Percentiles rank a stretch among this genome's conserved stretches.
Conservation (phyloP, 176 grass and related monocot genomes). For the Phoenix dactylifera region DNA sequence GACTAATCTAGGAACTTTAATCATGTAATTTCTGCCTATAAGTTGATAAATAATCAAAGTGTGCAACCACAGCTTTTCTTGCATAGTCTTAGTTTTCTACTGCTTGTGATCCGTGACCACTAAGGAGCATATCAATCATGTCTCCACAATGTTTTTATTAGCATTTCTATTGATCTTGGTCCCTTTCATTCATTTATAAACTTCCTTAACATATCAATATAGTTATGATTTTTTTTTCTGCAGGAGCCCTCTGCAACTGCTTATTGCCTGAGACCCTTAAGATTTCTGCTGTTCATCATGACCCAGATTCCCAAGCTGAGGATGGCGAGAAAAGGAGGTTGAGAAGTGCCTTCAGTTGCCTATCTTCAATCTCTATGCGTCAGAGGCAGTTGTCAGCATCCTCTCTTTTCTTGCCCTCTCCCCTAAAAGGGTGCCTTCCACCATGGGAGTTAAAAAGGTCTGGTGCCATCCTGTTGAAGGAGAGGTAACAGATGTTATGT, state of each 20-base stretch:
- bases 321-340: constrained; percentile 65
- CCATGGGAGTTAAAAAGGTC: constrained; percentile 36
- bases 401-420: constrained; percentile 42
- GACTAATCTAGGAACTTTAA: no score
- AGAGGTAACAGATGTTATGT: constrained; percentile 18
- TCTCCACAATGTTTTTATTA: no score
- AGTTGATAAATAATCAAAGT: no score
- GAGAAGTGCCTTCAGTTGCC: constrained; percentile 61
- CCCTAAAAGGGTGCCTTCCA: constrained; percentile 33
- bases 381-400: constrained; percentile 51
- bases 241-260: constrained; percentile 84
- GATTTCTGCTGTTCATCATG: constrained; percentile 61
- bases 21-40: no score
- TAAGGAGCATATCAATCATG: no score
- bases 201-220: no score
- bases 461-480: constrained; percentile 16
- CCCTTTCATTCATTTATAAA: no score
- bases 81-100: no score
- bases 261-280: constrained; percentile 75
- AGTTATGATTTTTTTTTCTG: constrained; percentile 1
- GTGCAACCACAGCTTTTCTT: no score
- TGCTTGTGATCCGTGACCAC: no score
- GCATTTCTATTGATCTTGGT: no score
- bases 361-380: constrained; percentile 78
- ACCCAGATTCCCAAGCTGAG: constrained; percentile 53